Conservation (phyloP, 768 basidiomycete genomes). For the Boletellus ananas region DNA sequence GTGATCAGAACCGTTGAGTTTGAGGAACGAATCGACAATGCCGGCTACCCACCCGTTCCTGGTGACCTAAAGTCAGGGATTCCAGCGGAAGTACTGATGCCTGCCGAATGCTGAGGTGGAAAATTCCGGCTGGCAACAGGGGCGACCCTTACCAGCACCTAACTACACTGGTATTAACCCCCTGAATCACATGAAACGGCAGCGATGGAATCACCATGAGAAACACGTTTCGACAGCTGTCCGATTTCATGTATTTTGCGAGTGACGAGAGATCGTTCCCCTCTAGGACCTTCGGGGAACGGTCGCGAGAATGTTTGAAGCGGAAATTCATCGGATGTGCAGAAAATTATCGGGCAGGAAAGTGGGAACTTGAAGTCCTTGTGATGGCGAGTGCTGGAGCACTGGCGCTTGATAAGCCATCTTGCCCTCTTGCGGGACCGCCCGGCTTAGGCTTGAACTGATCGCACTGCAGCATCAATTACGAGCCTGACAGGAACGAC, state of each 20-base stretch:
- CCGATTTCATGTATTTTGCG: constrained; percentile 66
- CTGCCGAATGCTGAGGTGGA: constrained; percentile 31
- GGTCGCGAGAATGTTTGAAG: constrained; percentile 1
- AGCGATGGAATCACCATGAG: constrained; percentile 54
- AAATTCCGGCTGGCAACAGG: not conserved
- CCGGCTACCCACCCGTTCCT: constrained; percentile 59
- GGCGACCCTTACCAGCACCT: constrained; percentile 54
- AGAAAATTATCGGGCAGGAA: not conserved
- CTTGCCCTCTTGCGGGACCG: no score
- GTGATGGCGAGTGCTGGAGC: no score
- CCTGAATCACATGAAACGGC: not conserved
- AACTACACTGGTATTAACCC: constrained; percentile 39
- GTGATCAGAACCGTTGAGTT: not conserved
- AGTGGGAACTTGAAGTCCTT: no score
- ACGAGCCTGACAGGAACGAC: no score
- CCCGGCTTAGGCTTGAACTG: no score
- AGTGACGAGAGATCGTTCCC: constrained; percentile 42
- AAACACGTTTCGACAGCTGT: constrained; percentile 62
- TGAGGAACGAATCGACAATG: not conserved
- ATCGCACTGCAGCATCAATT: no score
- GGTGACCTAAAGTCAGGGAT: constrained; percentile 91
- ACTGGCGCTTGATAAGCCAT: no score
- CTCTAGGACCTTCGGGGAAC: constrained; percentile 24
- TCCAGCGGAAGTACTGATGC: constrained; percentile 75
- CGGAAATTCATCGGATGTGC: constrained; percentile 13